Evolutionary conservation across 257 asterid species (phyloP), one percentile per base, ranked within the genome.

Genomic region (Rehmannia glutinosa): DNA sequence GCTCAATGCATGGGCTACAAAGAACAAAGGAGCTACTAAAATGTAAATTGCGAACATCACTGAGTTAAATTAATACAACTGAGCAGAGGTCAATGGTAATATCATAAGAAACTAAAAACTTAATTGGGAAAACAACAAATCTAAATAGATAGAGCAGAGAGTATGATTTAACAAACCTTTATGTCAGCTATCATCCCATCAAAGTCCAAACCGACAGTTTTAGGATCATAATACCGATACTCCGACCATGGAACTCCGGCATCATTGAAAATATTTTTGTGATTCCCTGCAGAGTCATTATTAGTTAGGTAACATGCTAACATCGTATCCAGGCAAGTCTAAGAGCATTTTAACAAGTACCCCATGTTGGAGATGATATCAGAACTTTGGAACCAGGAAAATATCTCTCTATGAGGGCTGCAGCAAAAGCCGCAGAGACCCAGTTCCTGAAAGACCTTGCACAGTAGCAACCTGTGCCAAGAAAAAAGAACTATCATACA

Each of bases 361-460:
- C 99, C 99, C 99, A 93, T 45, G 96, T 88, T 50, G 99, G 97
- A 73, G 97, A 84, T 75, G 99, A 93, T 74, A 93, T 83, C 71
- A 93, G 60, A 78, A 93, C 90, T 81, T 83, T 83, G 65, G 99
- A 78, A 69, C 96, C 88, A 69, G 94, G 86, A 73, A 93, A 90
- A 76, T 90, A 90, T 72, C 96, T 84, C 77, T 88, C 92, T 67
- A 93, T 84, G 60, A 93, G 75, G 17, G 90, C 97, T 59, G 99
- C 96, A 64, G 97, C 97, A 76, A n/a, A n/a, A 93, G 97, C 72
- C 99, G 80, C 50, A 93, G 84, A 59, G 99, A 93, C 33, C 97
- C 99, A 79, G 99, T 93, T 74, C 99, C 99, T 45, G 99, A 90
- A 79, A 93, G 95, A 79, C 97, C 97, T 78, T 93, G 99, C 68